Conservation (phyloP, 164 flowering plant species). For the Stephania japonica region DNA sequence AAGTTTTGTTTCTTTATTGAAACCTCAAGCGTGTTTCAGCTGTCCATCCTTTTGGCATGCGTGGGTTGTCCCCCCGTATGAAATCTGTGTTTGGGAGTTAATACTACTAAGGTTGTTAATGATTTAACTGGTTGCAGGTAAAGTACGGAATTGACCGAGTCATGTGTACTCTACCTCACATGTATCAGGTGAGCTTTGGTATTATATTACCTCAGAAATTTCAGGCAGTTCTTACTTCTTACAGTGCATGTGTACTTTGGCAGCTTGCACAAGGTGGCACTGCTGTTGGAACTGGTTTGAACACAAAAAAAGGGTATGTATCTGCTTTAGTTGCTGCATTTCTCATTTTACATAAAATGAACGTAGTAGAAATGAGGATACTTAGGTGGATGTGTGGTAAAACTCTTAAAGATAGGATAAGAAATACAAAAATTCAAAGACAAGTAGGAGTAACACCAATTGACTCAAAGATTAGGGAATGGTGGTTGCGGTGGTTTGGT, state of each 20-base stretch:
- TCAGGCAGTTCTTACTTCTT: conserved; percentile 17
- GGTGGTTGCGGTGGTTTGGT: too few relatives aligned
- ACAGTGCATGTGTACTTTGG: conserved; percentile 17
- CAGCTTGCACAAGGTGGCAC: conserved; percentile 99
- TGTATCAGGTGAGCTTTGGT: conserved; percentile 67
- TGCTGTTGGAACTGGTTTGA: conserved; percentile 98
- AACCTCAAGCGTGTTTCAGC: background rate
- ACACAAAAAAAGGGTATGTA: conserved; percentile 91
- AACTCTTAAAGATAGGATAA: too few relatives aligned
- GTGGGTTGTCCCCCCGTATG: background rate
- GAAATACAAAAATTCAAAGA: too few relatives aligned
- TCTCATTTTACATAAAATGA: too few relatives aligned
- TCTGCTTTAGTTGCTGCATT: background rate
- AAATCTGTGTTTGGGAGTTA: conserved; percentile 2
- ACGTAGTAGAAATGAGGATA: too few relatives aligned
- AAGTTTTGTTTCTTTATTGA: conserved; percentile 18
- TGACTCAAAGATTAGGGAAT: too few relatives aligned
- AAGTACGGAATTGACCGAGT: conserved; percentile 88
- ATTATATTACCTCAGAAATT: background rate
- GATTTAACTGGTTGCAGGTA: conserved; percentile 46
- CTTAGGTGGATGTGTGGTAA: too few relatives aligned
- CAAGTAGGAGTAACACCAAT: too few relatives aligned
- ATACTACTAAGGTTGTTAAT: conserved; percentile 6
- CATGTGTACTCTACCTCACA: conserved; percentile 67
- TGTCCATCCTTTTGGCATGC: background rate